These are phyloP conservation scores for Betula pendula DNA, from an alignment of 306 rosid genomes.

Conservation along the genomic window DNA sequence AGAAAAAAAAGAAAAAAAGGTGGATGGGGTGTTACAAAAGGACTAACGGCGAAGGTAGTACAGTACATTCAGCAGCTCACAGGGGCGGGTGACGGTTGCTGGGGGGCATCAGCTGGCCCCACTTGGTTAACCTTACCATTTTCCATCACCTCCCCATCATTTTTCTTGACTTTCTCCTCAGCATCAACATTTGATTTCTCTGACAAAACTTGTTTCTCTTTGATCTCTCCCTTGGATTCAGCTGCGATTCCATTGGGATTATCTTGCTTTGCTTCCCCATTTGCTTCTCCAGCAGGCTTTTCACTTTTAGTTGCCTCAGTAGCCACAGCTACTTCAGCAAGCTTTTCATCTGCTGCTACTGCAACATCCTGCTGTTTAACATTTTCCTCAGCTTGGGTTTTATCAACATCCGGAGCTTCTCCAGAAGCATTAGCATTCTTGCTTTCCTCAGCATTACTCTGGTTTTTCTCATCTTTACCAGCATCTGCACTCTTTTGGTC, in stretches of 20 bases:
- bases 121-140: constrained; percentile 53
- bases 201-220: constrained; percentile 31
- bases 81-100: constrained; percentile 14
- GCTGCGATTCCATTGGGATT: constrained; percentile 15
- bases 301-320: constrained; percentile 29
- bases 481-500: constrained; percentile 23
- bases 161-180: constrained; percentile 40
- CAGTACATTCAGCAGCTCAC: constrained; percentile 43
- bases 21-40: constrained; percentile 19
- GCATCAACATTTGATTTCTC: constrained; percentile 31
- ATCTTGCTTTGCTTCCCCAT: constrained; percentile 45
- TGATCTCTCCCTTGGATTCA: constrained; percentile 29
- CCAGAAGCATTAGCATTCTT: constrained; percentile 25
- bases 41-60: constrained; percentile 20
- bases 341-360: constrained; percentile 34
- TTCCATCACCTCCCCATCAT: constrained; percentile 42
- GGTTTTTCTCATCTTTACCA: constrained; percentile 13
- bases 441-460: constrained; percentile 33
- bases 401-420: constrained; percentile 20
- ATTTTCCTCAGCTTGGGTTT: constrained; percentile 33
- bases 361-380: constrained; percentile 25
- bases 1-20: not conserved
- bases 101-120: constrained; percentile 35
- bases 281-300: constrained; percentile 28
- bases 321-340: constrained; percentile 27